phyloP scores from a whole-genome alignment of 2,329 filamentous ascomycete genomes.

The Elsinoe ampelina region DNA sequence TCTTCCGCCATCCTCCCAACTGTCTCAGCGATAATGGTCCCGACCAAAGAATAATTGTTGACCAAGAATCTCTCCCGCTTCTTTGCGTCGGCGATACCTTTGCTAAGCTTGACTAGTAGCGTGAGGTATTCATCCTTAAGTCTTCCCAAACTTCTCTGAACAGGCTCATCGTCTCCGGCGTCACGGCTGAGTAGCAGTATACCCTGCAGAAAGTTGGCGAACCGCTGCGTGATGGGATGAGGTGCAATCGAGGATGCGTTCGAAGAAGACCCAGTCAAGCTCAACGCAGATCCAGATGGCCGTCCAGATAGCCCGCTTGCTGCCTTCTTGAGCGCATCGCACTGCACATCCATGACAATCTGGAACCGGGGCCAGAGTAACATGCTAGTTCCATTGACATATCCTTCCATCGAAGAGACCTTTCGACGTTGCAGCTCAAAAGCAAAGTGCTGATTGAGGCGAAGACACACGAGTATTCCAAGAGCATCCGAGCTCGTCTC shows the following conservation, averaged over 20 bases:
- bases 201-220: slow-evolving; percentile 82
- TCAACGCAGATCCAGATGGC: slow-evolving; percentile 44
- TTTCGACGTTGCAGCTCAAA: slow-evolving; percentile 90
- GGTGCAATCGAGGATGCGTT: slow-evolving; percentile 67
- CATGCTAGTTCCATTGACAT: slow-evolving; percentile 94
- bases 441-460: slow-evolving; percentile 85
- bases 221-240: slow-evolving; percentile 87
- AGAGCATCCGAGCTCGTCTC: slow-evolving; percentile 73
- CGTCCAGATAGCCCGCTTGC: slow-evolving; percentile 40
- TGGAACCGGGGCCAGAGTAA: slow-evolving; percentile 93
- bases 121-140: slow-evolving; percentile 73
- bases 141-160: slow-evolving; percentile 68
- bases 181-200: slow-evolving; percentile 78
- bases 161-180: slow-evolving; percentile 87
- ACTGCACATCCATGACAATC: slow-evolving; percentile 84
- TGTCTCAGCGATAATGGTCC: slow-evolving; percentile 72
- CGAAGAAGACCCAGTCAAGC: slow-evolving; percentile 46
- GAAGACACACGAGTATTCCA: slow-evolving; percentile 81
- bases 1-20: slow-evolving; percentile 65
- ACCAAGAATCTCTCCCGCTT: slow-evolving; percentile 82
- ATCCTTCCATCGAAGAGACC: slow-evolving; percentile 77
- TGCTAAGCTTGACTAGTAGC: slow-evolving; percentile 69
- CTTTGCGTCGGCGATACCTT: slow-evolving; percentile 63
- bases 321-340: slow-evolving; percentile 66
- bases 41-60: slow-evolving; percentile 92